Percentiles rank a stretch among this genome's conserved stretches.
Conservation (phyloP, 73 alveolate genomes). For the Tetrahymena malaccensis region DNA sequence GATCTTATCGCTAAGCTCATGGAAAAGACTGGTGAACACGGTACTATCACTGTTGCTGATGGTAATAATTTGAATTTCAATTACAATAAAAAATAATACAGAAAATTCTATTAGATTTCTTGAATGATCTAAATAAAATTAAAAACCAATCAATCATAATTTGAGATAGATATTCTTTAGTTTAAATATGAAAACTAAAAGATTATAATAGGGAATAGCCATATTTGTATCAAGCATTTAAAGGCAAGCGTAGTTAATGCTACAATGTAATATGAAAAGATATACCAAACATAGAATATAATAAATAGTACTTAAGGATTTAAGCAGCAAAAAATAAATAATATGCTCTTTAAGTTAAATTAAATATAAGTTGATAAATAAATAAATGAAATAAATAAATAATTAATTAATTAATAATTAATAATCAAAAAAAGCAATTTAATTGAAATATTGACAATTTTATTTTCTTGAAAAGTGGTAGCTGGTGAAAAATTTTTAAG, state of each 20-base stretch:
- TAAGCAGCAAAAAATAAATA: background rate
- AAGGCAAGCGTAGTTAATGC: background rate
- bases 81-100: background rate
- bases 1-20: conserved; percentile 84
- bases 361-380: background rate
- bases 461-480: background rate
- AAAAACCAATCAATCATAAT: too few relatives aligned
- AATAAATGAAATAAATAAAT: too few relatives aligned
- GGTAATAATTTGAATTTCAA: background rate
- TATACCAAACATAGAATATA: too few relatives aligned
- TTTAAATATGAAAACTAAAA: background rate
- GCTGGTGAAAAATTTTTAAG: background rate
- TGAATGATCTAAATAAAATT: background rate
- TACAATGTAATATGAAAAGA: background rate
- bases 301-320: background rate
- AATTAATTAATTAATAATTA: background rate
- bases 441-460: background rate
- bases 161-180: background rate
- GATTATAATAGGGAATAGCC: background rate
- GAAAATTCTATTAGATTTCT: background rate
- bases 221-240: background rate
- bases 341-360: background rate
- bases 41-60: conserved; percentile 87
- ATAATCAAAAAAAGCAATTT: background rate
- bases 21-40: conserved; percentile 94